These are phyloP conservation scores for Candida sp. DNA, from an alignment of 1,139 yeast genomes.

Conservation along the genomic window DNA sequence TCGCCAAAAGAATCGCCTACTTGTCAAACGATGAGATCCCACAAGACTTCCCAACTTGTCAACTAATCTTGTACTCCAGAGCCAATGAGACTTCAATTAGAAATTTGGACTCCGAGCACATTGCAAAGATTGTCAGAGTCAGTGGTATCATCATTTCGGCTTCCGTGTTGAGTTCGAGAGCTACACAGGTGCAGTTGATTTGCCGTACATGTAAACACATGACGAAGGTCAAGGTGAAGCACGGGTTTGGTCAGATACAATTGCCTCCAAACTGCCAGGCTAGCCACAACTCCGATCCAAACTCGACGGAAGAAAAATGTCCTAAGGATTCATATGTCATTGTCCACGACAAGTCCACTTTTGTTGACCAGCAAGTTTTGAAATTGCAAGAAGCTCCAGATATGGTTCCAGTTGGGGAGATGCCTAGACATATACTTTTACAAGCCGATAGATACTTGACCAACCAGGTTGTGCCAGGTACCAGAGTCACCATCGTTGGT, in stretches of 20 bases:
- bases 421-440: slow-evolving; percentile 93
- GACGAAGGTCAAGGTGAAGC: slow-evolving; percentile 61
- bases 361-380: slow-evolving; percentile 93
- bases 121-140: slow-evolving; percentile 86
- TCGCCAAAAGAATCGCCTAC: slow-evolving; percentile 81
- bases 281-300: slow-evolving; percentile 42
- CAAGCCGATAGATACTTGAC: slow-evolving; percentile 92
- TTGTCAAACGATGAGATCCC: slow-evolving; percentile 61
- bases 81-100: slow-evolving; percentile 79
- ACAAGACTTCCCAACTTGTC: slow-evolving; percentile 75
- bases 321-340: slow-evolving; percentile 93
- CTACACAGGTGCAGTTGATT: slow-evolving; percentile 82
- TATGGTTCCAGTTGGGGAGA: slow-evolving; percentile 98
- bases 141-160: slow-evolving; percentile 96
- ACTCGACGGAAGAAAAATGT: slow-evolving; percentile 65
- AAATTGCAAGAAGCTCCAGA: slow-evolving; percentile 97
- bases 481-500: slow-evolving; percentile 90
- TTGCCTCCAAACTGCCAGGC: slow-evolving; percentile 81
- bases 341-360: slow-evolving; percentile 90
- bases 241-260: slow-evolving; percentile 81
- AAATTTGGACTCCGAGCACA: slow-evolving; percentile 84
- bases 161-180: slow-evolving; percentile 87
- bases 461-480: slow-evolving; percentile 93
- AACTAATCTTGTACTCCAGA: slow-evolving; percentile 75
- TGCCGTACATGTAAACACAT: slow-evolving; percentile 92